Evolutionary conservation across 2,329 filamentous ascomycete species (phyloP).

Genomic region (Golovinomyces cichoracearum): DNA sequence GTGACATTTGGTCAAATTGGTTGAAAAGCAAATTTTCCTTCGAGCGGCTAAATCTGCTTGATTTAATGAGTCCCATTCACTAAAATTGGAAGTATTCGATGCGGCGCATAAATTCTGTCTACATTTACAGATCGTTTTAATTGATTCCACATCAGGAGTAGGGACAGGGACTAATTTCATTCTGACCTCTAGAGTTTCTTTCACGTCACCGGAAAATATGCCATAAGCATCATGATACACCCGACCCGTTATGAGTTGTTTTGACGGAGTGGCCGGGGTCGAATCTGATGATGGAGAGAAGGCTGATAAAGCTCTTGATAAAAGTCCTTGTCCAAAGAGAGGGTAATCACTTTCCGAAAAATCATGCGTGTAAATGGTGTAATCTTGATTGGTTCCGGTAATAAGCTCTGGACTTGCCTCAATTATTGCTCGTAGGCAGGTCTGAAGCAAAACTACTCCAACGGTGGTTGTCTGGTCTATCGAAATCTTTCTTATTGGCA

Average conservation of each 20-base stretch:
- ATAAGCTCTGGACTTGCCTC: slow-evolving; percentile 66
- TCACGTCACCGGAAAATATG: slow-evolving; percentile 56
- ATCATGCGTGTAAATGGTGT: slow-evolving; percentile 90
- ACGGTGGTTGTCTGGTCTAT: slow-evolving; percentile 61
- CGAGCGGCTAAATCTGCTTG: slow-evolving; percentile 28
- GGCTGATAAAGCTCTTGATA: slow-evolving; percentile 51
- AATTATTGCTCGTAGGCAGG: slow-evolving; percentile 60
- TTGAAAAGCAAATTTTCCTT: too few relatives aligned
- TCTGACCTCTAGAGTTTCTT: slow-evolving; percentile 81
- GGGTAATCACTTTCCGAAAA: slow-evolving; percentile 88
- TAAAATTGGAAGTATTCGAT: slow-evolving; percentile 33
- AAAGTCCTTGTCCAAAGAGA: slow-evolving; percentile 80
- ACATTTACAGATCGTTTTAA: background rate
- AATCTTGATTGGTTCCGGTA: slow-evolving; percentile 45
- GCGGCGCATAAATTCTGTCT: background rate
- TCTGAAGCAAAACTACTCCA: slow-evolving; percentile 64
- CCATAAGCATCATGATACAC: slow-evolving; percentile 69
- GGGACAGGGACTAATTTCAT: slow-evolving; percentile 58
- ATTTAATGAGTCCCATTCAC: slow-evolving; percentile 50
- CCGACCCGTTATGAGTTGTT: slow-evolving; percentile 58
- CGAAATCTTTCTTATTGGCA: slow-evolving; percentile 55
- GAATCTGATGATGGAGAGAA: slow-evolving; percentile 18
- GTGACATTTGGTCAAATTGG: slow-evolving; percentile 10
- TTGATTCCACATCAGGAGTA: slow-evolving; percentile 11
- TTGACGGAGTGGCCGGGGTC: slow-evolving; percentile 30